phyloP scores from a whole-genome alignment of 768 basidiomycete genomes.

The Auriscalpium vulgare region DNA sequence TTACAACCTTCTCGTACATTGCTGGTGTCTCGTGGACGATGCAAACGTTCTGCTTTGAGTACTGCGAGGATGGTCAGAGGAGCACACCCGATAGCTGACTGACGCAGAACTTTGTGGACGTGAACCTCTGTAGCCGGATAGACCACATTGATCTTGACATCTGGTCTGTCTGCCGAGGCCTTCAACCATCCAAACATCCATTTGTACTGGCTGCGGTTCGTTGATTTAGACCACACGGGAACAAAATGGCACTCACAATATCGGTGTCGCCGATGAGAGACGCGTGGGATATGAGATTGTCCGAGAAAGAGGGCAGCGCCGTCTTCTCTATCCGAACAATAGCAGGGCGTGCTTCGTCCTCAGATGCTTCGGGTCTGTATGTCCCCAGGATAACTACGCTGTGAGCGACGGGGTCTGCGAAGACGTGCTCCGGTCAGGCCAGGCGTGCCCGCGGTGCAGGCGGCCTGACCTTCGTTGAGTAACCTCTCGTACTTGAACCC shows the following conservation, averaged over 20 bases:
- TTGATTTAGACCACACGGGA: slow-evolving; percentile 2
- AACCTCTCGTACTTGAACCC: slow-evolving; percentile 8
- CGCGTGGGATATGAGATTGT: slow-evolving; percentile 31
- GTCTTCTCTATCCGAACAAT: slow-evolving; percentile 78
- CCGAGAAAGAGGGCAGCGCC: slow-evolving; percentile 45
- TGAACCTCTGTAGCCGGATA: slow-evolving; percentile 88
- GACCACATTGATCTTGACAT: slow-evolving; percentile 79
- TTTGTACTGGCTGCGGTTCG: slow-evolving; percentile 51
- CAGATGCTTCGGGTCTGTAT: neutral
- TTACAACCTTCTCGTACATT: slow-evolving; percentile 61
- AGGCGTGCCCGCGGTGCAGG: slow-evolving; percentile 20
- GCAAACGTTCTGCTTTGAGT: slow-evolving; percentile 60
- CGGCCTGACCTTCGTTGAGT: slow-evolving; percentile 10
- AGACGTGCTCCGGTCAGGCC: neutral
- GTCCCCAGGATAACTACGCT: slow-evolving; percentile 7
- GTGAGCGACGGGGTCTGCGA: slow-evolving; percentile 7
- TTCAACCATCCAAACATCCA: slow-evolving; percentile 74
- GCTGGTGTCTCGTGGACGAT: slow-evolving; percentile 82
- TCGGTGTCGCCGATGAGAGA: slow-evolving; percentile 54
- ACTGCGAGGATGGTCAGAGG: slow-evolving; percentile 33
- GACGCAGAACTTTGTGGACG: slow-evolving; percentile 58
- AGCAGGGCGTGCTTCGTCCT: slow-evolving; percentile 26
- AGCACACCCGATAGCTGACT: neutral
- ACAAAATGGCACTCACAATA: slow-evolving; percentile 38
- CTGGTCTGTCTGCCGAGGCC: slow-evolving; percentile 34